Percentiles rank a stretch among this genome's conserved stretches.
Conservation (phyloP, 345 rosid genomes). For the Brassica nigra region DNA sequence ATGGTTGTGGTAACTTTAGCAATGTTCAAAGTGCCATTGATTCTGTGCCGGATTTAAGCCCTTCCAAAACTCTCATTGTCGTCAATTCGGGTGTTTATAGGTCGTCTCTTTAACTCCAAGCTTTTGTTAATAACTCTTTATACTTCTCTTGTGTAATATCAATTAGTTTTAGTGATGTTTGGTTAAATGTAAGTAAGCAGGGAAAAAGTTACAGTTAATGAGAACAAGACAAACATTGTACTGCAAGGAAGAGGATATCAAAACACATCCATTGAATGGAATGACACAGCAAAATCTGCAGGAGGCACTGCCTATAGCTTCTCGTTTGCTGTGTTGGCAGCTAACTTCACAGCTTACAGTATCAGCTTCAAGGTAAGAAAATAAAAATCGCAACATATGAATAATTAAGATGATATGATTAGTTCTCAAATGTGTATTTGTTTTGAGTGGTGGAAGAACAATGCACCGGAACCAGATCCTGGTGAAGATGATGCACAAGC, state of each 20-base stretch:
- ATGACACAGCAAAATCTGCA: slow-evolving; percentile 80
- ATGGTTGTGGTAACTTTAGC: slow-evolving; percentile 70
- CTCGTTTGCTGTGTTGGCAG: slow-evolving; percentile 66
- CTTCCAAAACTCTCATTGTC: slow-evolving; percentile 57
- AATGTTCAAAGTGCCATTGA: slow-evolving; percentile 76
- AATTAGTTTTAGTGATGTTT: not conserved
- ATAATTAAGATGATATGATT: not conserved
- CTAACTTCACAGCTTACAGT: slow-evolving; percentile 73
- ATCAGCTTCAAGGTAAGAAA: slow-evolving; percentile 71
- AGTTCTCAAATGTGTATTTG: slow-evolving; percentile 5
- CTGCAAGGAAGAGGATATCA: slow-evolving; percentile 69
- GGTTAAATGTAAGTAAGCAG: slow-evolving; percentile 43
- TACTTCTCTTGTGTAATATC: not conserved
- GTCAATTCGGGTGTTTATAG: slow-evolving; percentile 77
- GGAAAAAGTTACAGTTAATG: slow-evolving; percentile 71
- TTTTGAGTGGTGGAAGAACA: slow-evolving; percentile 50
- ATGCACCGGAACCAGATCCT: slow-evolving; percentile 62
- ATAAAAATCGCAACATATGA: not conserved
- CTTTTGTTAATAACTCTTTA: not conserved
- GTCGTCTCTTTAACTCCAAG: slow-evolving; percentile 41
- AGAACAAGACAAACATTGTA: slow-evolving; percentile 68
- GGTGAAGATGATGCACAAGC: slow-evolving; percentile 83
- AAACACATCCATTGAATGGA: slow-evolving; percentile 71
- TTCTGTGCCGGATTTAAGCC: slow-evolving; percentile 58
- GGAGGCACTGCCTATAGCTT: slow-evolving; percentile 69